Evolutionary conservation across 257 asterid genomes (phyloP).

Genomic region (Marsdenia floribunda): DNA sequence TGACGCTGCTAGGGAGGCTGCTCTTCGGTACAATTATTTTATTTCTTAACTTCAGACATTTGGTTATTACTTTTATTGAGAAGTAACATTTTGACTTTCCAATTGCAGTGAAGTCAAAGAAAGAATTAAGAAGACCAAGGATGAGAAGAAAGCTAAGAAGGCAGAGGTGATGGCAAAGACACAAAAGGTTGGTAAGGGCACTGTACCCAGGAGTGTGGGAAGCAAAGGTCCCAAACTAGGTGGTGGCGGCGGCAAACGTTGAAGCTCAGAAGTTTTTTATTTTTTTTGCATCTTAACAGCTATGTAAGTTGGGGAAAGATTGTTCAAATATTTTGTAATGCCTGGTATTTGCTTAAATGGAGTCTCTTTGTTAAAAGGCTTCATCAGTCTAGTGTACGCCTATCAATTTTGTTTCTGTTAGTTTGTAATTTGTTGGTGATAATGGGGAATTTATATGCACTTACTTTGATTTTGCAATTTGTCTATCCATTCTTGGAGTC

Average conservation of each 20-base stretch:
- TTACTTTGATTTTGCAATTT: neutral
- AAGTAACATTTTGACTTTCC: neutral
- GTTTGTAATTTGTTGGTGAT: neutral
- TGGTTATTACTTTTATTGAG: neutral
- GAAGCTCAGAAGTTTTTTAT: slow-evolving; percentile 1
- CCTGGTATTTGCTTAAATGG: neutral
- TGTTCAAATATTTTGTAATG: neutral
- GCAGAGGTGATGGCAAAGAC: slow-evolving; percentile 57
- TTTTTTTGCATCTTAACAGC: neutral
- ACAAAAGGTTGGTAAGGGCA: slow-evolving; percentile 55
- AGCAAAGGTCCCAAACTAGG: slow-evolving; percentile 75
- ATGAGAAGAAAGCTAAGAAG: slow-evolving; percentile 87
- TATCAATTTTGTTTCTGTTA: neutral
- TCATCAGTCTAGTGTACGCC: neutral
- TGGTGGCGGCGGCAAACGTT: slow-evolving; percentile 87
- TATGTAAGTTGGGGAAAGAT: neutral
- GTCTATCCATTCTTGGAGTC: neutral
- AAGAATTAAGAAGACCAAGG: slow-evolving; percentile 82
- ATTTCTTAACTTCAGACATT: neutral
- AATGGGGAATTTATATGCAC: neutral
- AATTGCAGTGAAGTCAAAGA: slow-evolving; percentile 73
- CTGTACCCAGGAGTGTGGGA: slow-evolving; percentile 44
- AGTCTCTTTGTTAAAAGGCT: neutral
- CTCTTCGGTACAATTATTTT: slow-evolving; percentile 49
- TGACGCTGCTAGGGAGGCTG: slow-evolving; percentile 95